A percentile compares a stretch with the other conserved stretches of the same genome.
Evolutionary conservation across 1,139 yeast species (phyloP).

Genomic region (Geotrichum klebahnii): DNA sequence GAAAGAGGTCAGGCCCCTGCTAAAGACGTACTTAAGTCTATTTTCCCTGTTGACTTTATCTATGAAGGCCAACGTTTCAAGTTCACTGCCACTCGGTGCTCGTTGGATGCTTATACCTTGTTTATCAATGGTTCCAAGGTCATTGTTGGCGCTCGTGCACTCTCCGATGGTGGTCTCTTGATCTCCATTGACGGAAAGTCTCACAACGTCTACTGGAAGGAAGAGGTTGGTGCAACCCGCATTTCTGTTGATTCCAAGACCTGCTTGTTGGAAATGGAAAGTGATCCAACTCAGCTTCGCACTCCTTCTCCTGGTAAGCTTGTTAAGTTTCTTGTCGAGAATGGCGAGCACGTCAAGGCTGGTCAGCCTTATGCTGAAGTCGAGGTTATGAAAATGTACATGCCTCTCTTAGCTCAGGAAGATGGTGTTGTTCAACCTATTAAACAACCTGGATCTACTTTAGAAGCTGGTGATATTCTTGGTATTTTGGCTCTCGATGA

Average conservation of each 20-base stretch:
- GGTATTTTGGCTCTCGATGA: constrained; percentile 93
- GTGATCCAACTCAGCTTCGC: constrained; percentile 96
- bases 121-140: constrained; percentile 91
- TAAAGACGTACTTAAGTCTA: constrained; percentile 71
- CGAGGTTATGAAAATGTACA: constrained; percentile 94
- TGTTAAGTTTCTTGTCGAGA: constrained; percentile 86
- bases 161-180: constrained; percentile 91
- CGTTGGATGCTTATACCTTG: constrained; percentile 78
- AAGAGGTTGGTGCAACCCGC: constrained; percentile 95
- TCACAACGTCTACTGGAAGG: constrained; percentile 95
- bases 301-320: constrained; percentile 99
- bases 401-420: constrained; percentile 64
- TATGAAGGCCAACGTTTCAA: constrained; percentile 91
- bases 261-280: constrained; percentile 86
- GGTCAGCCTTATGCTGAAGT: constrained; percentile 98
- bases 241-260: constrained; percentile 92
- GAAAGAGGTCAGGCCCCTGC: constrained; percentile 96
- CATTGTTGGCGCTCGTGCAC: constrained; percentile 77
- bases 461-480: constrained; percentile 92
- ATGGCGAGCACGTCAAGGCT: constrained; percentile 85
- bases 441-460: constrained; percentile 95
- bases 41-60: constrained; percentile 89
- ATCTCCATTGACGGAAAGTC: constrained; percentile 87
- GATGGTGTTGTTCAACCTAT: constrained; percentile 88
- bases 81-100: constrained; percentile 91